Evolutionary conservation across 2,329 filamentous ascomycete species (phyloP).

Genomic region (Aspergillus sp.): DNA sequence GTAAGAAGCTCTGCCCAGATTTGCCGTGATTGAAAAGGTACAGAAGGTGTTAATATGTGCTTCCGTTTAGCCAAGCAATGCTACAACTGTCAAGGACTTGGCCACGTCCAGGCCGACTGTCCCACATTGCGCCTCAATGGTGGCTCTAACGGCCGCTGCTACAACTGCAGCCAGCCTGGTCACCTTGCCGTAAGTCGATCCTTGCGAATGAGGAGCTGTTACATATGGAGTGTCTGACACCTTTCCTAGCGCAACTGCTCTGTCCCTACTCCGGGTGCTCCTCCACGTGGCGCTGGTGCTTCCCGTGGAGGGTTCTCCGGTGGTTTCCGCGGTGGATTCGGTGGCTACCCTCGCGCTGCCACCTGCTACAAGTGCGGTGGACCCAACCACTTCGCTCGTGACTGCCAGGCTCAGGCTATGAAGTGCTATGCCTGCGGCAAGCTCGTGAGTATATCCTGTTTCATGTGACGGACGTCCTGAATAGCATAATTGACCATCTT

Average conservation of each 20-base stretch:
- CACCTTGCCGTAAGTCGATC: conserved; percentile 68
- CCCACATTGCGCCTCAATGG: conserved; percentile 88
- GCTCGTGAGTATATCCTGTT: conserved; percentile 42
- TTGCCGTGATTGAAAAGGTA: conserved; percentile 3
- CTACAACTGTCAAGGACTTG: conserved; percentile 98
- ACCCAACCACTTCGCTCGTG: conserved; percentile 95
- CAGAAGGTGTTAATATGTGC: conserved; percentile 11
- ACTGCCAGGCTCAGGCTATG: conserved; percentile 97
- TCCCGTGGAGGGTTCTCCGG: conserved; percentile 58
- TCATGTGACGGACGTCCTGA: no score
- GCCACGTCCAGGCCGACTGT: conserved; percentile 98
- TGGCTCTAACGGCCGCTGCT: conserved; percentile 76
- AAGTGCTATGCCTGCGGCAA: conserved; percentile 98
- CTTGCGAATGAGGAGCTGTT: neutral
- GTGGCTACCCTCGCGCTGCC: conserved; percentile 47
- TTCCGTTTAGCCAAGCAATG: conserved; percentile 75
- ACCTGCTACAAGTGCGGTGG: conserved; percentile 66
- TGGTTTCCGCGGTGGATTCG: conserved; percentile 64
- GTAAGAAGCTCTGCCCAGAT: conserved; percentile 38
- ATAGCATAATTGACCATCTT: conserved; percentile 1
- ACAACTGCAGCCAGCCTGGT: conserved; percentile 87
- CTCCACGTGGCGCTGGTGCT: conserved; percentile 52
- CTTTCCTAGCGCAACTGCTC: conserved; percentile 67
- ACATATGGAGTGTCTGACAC: neutral
- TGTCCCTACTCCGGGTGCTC: conserved; percentile 57